Base-by-base conservation (phyloP, 2,329 filamentous ascomycete species). In the Colletotrichum lindemuthianum region DNA sequence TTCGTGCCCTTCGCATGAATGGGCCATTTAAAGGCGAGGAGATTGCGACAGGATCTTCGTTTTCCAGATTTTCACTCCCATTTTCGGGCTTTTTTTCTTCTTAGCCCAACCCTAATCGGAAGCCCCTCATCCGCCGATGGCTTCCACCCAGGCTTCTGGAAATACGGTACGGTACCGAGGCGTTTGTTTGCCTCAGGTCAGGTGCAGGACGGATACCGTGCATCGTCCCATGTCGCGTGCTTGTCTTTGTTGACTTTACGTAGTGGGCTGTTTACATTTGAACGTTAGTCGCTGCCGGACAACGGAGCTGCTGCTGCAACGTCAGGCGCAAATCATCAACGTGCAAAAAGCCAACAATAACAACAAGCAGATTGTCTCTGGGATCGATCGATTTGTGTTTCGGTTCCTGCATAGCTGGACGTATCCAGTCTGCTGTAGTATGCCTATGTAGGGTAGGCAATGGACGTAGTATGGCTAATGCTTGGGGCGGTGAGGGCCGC, bases 171-270 rank as follows among this genome's bases (percentile, higher is more conserved):
- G 63, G 41, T 45, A n/a, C 45, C 24, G 4, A 24, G 5, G 24
- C 24, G 24, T 24, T 24, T 24, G 24, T 24, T 24, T 24, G 24
- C 24, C 24, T 24, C 24, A 24, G 24, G 24, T 24, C 24, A 24
- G 24, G 24, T 49, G 32, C 37, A 41, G 41, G 13, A 15, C n/a
- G 12, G 37, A 2, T 45, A 33, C 57, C 50, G 58, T 61, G 61
- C 61, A 65, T 57, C 63, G 50, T 61, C 63, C 58, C 58, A 65
- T 65, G 63, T 61, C 63, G 63, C 63, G 61, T 65, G 41, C 41
- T 48, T 34, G 16, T 24, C 50, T 51, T 61, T 65, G 58, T 65
- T 65, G 63, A 65, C 63, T 52, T 65, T 65, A 12, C 24, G 24
- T 24, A 24, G 45, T 39, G 40, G 8, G 9, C 40, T 65, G 41